Evolutionary conservation across 257 asterid genomes (phyloP), one percentile per base, ranked within the genome.

Genomic region (Solanum tarapatanum): DNA sequence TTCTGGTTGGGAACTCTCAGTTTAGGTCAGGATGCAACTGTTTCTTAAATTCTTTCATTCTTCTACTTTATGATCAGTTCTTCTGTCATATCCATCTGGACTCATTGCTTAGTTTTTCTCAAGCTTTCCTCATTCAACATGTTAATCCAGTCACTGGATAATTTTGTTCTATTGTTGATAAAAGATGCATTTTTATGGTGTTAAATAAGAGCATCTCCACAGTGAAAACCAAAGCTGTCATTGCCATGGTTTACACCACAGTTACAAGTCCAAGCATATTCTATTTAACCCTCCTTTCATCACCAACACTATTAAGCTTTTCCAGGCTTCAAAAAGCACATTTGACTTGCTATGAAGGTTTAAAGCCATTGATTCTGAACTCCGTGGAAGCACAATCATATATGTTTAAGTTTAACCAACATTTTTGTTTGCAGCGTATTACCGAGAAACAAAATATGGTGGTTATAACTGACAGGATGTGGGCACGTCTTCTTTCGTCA

Each of bases 401-500:
- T 80, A 28, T 26, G 26, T 45, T 80, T 16, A 30, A 70, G 41
- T 74, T 45, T 0, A 80, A 28, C 16, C 4, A 0, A 5, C 28
- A 45, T 28, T 45, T 82, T 48, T 88, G 11, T 84, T 3, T 87
- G 92, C 95, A 94, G 97, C 94, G 97, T 62, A 92, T 94, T 30
- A 93, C 89, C 58, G 95, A 93, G 90, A 66, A 60, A 64, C 94
- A 94, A 88, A 90, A 94, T 92, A 90, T 43, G 89, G 97, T 94
- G 51, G 94, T 93, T 32, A 93, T 92, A 89, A 94, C 97, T 5
- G 97, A 94, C 91, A 89, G 97, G 87, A 94, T 94, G 97, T 94
- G 95, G 95, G 97, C 97, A 4, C 93, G 97, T 90, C 95, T 94
- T 90, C 94, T 94, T 51, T 90, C 96, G 26, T 93, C 96, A 74